Evolutionary conservation across 2,329 filamentous ascomycete genomes (phyloP).

Genomic region (Apiospora kogelbergensis): DNA sequence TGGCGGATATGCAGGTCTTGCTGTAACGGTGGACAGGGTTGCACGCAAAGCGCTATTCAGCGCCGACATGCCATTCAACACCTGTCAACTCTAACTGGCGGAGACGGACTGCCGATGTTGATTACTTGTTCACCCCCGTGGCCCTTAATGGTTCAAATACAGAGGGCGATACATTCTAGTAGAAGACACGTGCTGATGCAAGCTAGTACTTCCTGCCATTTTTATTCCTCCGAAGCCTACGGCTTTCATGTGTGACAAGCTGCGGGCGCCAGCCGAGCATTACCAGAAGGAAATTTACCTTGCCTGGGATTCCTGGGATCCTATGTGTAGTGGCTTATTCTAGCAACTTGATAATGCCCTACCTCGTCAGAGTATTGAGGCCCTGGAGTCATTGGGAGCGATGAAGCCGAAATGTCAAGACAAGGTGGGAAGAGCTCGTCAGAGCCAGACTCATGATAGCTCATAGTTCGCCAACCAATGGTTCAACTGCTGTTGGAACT

Average conservation of each 20-base stretch:
- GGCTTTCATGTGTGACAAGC: conserved; percentile 13
- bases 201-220: background rate
- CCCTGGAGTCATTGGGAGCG: background rate
- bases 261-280: background rate
- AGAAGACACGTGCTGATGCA: background rate
- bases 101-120: background rate
- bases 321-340: background rate
- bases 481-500: background rate
- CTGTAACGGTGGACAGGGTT: background rate
- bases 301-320: background rate
- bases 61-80: background rate
- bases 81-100: background rate
- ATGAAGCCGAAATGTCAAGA: background rate
- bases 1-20: background rate
- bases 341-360: background rate
- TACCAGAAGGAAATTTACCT: background rate
- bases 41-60: background rate
- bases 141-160: background rate
- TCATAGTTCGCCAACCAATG: background rate
- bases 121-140: background rate
- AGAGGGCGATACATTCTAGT: background rate
- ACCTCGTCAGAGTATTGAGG: background rate
- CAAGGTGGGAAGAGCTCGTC: background rate
- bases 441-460: background rate
- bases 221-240: conserved; percentile 3